A percentile compares a stretch with the other conserved stretches of the same genome.
These are phyloP conservation scores for Thalassiosira exigua DNA, from an alignment of 352 stramenopile species.

Conservation along the genomic window DNA sequence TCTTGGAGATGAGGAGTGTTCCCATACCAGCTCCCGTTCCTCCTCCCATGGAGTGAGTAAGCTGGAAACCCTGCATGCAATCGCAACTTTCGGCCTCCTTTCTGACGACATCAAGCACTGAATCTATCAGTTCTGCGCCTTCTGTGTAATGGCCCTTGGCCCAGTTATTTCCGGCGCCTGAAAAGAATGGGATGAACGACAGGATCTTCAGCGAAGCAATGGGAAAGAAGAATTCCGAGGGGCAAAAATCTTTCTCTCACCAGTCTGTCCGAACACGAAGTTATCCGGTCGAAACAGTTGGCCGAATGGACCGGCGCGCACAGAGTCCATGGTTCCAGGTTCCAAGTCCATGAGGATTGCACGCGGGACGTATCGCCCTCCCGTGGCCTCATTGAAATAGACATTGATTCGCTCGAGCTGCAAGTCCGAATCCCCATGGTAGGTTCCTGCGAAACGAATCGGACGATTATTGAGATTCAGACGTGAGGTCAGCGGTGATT, in stretches of 20 bases:
- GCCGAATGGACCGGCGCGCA: constrained; percentile 93
- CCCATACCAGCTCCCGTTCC: constrained; percentile 97
- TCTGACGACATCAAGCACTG: constrained; percentile 95
- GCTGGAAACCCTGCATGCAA: constrained; percentile 96
- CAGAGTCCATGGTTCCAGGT: constrained; percentile 96
- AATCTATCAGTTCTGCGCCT: constrained; percentile 93
- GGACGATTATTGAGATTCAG: background rate
- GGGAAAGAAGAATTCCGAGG: too few species aligned
- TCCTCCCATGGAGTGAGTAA: constrained; percentile 97
- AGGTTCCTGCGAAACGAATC: constrained; percentile 5
- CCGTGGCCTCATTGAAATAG: constrained; percentile 92
- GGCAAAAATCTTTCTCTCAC: constrained; percentile 58
- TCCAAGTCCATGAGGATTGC: constrained; percentile 98
- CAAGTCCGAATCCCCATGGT: constrained; percentile 89
- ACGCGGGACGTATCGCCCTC: constrained; percentile 97
- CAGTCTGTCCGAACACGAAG: constrained; percentile 98
- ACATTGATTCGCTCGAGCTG: constrained; percentile 98
- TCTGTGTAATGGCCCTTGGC: constrained; percentile 83
- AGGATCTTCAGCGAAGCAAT: too few species aligned
- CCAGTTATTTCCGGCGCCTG: constrained; percentile 88
- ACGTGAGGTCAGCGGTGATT: background rate
- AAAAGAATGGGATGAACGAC: background rate
- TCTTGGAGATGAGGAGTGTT: constrained; percentile 93
- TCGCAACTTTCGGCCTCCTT: constrained; percentile 97
- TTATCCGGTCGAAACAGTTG: constrained; percentile 98